Percentiles rank a stretch among this genome's conserved stretches.
Conservation (phyloP, 495 filamentous ascomycete genomes). For the Penicillium psychrofluorescens region DNA sequence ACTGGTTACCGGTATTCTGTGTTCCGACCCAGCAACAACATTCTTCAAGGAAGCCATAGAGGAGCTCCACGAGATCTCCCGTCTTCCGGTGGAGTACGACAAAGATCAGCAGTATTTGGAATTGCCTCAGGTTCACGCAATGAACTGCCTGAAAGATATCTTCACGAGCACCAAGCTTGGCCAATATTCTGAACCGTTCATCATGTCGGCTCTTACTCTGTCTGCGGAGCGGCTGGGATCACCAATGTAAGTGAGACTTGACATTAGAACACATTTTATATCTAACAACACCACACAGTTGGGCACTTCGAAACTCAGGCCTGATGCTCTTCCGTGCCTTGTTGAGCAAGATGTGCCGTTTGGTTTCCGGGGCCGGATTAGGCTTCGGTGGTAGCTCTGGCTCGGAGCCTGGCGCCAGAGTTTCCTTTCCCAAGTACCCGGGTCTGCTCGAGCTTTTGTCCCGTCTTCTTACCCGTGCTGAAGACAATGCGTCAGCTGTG, state of each 20-base stretch:
- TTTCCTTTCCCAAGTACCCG: constrained; percentile 58
- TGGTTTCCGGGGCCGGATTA: constrained; percentile 18
- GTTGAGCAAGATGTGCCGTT: constrained; percentile 57
- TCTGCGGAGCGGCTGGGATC: constrained; percentile 62
- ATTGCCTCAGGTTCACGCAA: constrained; percentile 84
- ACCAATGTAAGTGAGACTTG: constrained; percentile 40
- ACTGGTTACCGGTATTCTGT: constrained; percentile 68
- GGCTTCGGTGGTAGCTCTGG: constrained; percentile 38
- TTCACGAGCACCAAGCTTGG: constrained; percentile 72
- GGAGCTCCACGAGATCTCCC: constrained; percentile 52
- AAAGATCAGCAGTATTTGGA: constrained; percentile 42
- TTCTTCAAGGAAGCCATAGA: constrained; percentile 44
- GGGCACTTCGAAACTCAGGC: constrained; percentile 90
- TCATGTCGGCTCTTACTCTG: constrained; percentile 65
- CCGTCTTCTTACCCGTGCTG: constrained; percentile 47
- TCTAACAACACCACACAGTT: constrained; percentile 41
- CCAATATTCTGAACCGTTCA: constrained; percentile 52
- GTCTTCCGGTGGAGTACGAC: constrained; percentile 41
- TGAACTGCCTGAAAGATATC: constrained; percentile 85
- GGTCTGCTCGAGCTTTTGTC: constrained; percentile 62
- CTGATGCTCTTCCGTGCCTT: constrained; percentile 81
- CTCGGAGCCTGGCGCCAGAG: constrained; percentile 32
- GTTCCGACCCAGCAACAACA: constrained; percentile 25
- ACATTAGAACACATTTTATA: not conserved
- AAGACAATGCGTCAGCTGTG: constrained; percentile 16